Evolutionary conservation across 768 basidiomycete genomes (phyloP).

Genomic region (Dacryopinax spathularia): DNA sequence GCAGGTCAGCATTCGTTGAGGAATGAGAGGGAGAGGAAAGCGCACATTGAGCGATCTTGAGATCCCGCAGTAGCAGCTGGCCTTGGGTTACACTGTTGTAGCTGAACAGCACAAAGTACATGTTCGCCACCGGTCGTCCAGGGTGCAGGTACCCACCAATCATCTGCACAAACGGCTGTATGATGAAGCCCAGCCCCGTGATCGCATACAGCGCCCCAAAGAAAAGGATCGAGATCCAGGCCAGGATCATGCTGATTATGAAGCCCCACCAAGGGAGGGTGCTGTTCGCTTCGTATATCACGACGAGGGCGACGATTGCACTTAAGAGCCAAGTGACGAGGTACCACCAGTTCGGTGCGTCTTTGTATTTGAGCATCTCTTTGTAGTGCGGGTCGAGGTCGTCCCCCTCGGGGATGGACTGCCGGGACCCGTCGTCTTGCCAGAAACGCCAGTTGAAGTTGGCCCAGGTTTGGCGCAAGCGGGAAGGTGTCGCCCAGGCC

Average conservation of each 20-base stretch:
- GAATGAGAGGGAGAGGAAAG: slow-evolving; percentile 21
- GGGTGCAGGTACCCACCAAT: slow-evolving; percentile 36
- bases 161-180: slow-evolving; percentile 35
- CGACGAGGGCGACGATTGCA: slow-evolving; percentile 40
- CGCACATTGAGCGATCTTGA: slow-evolving; percentile 38
- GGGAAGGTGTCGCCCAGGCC: slow-evolving; percentile 31
- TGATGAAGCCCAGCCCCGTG: slow-evolving; percentile 31
- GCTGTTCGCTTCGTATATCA: slow-evolving; percentile 39
- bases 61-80: slow-evolving; percentile 39
- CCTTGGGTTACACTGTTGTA: slow-evolving; percentile 38
- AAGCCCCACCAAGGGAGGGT: slow-evolving; percentile 49
- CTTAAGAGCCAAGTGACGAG: slow-evolving; percentile 29
- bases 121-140: slow-evolving; percentile 50
- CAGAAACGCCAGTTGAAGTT: slow-evolving; percentile 32
- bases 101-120: slow-evolving; percentile 31
- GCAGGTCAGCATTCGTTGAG: not conserved
- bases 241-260: slow-evolving; percentile 39
- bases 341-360: slow-evolving; percentile 28
- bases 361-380: slow-evolving; percentile 34
- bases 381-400: slow-evolving; percentile 39
- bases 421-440: slow-evolving; percentile 28
- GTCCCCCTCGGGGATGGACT: slow-evolving; percentile 17
- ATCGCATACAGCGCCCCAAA: slow-evolving; percentile 37
- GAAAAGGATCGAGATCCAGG: slow-evolving; percentile 37
- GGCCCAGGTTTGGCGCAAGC: slow-evolving; percentile 23